A percentile compares a stretch with the other conserved stretches of the same genome.
Evolutionary conservation across 1,284 basidiomycete genomes (phyloP).

Genomic region (Sparassis latifolia): DNA sequence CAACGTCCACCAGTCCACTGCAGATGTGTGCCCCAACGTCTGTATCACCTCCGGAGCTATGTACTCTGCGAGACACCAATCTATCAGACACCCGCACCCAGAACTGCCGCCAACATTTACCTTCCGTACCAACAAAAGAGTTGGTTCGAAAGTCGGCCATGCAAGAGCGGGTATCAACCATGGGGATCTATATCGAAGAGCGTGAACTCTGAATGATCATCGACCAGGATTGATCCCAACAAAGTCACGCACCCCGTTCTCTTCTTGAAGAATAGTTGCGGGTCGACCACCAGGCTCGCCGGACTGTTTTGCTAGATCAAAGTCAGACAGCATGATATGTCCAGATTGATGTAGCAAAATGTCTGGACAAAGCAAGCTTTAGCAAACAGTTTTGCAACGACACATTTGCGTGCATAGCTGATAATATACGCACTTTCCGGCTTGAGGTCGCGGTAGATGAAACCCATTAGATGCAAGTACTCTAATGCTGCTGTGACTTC

Average conservation of each 20-base stretch:
- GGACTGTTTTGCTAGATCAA: conserved; percentile 96
- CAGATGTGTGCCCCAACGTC: conserved; percentile 94
- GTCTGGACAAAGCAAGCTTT: conserved; percentile 43
- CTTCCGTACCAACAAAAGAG: conserved; percentile 98
- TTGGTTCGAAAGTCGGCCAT: conserved; percentile 98
- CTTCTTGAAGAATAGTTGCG: conserved; percentile 84
- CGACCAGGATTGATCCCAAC: conserved; percentile 8
- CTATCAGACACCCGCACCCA: too few species aligned
- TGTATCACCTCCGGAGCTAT: conserved; percentile 99
- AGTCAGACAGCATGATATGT: conserved; percentile 99
- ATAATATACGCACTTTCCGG: conserved; percentile 81
- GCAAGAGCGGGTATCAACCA: conserved; percentile 96
- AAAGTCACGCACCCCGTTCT: conserved; percentile 67
- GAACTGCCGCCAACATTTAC: too few species aligned
- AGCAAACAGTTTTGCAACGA: not conserved
- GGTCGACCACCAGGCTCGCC: conserved; percentile 82
- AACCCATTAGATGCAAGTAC: conserved; percentile 98
- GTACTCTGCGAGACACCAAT: conserved; percentile 61
- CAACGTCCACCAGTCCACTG: conserved; percentile 99
- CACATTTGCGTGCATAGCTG: too few species aligned
- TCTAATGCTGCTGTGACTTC: conserved; percentile 98
- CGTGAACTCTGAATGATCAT: conserved; percentile 1
- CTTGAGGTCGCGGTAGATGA: conserved; percentile 98
- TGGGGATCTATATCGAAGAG: conserved; percentile 53
- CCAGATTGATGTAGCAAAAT: conserved; percentile 98